phyloP scores from a whole-genome alignment of 768 basidiomycete species.

The Lentinula sp. region DNA sequence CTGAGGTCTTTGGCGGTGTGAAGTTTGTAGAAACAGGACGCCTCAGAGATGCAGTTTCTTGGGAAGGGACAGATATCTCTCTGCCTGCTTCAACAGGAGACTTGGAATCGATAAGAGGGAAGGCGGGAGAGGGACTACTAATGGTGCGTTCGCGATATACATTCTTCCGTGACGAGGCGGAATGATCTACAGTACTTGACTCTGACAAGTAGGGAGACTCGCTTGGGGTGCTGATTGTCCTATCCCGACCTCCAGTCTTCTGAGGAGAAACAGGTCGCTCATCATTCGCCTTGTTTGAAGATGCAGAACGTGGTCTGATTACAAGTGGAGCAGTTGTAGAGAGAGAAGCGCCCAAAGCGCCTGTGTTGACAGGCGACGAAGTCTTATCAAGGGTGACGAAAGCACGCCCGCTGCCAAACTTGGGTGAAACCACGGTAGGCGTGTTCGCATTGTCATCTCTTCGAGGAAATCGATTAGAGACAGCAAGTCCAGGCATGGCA shows the following conservation, averaged over 20 bases:
- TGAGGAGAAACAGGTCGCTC: conserved; percentile 30
- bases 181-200: background rate
- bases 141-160: background rate
- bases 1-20: conserved; percentile 9
- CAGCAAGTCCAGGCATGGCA: conserved; percentile 69
- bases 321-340: background rate
- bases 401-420: background rate
- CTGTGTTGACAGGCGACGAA: background rate
- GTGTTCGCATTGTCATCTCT: background rate
- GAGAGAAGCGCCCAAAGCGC: background rate
- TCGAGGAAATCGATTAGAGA: conserved; percentile 3
- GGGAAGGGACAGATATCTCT: conserved; percentile 4
- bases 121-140: background rate
- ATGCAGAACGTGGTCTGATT: conserved; percentile 2
- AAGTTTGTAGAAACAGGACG: conserved; percentile 9
- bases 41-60: background rate
- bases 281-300: conserved; percentile 10
- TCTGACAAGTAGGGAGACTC: background rate
- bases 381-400: background rate
- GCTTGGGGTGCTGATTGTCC: conserved; percentile 45
- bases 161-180: background rate
- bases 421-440: background rate
- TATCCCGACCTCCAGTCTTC: conserved; percentile 37
- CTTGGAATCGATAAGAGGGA: background rate
- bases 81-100: background rate